Base-by-base conservation (phyloP, 257 asterid genomes). In the Lithospermum erythrorhizon region DNA sequence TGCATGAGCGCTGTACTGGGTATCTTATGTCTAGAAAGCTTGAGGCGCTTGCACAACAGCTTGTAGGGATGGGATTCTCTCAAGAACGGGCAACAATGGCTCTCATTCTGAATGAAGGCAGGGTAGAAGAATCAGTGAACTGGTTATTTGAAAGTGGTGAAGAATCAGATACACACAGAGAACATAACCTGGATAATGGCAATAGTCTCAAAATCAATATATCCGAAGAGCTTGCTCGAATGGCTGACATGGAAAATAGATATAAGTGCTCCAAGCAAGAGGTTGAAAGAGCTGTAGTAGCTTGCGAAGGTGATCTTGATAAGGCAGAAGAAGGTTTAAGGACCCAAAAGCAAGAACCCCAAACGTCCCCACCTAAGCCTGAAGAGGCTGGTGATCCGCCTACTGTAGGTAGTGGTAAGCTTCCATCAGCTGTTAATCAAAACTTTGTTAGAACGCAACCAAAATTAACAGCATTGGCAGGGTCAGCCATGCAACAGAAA, bases 31-130 rank as follows among this genome's bases (percentile, higher is more conserved):
- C 93, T 0, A 81, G 93, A 70, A 84, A 84, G 74, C 81, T 81
- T 23, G 93, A 84, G 72, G 74, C 78, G 21, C 83, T 91, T 60
- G 86, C 95, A 55, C 87, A 82, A 54, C 95, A 93, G 84, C 89
- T 93, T 57, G 96, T 93, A 58, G 79, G 87, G 17, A 93, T 93
- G 98, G 98, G 97, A 17, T 88, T 93, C 73, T 73, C 98, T 76
- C 87, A 72, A 23, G 98, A 93, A 80, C 77, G 83, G 67, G 95
- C 98, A 5, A 88, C 88, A 5, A 83, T 82, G 95, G 97, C 98
- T 62, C 96, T 91, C 59, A 88, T 91, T 72, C 75, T 84, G 56
- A 88, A 91, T 74, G 96, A 91, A 77, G 98, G 98, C 61, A 77
- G 82, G 63, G 89, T 88, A 64, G 98, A 88, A 72, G 95, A 89